Conservation (phyloP, 1,284 basidiomycete genomes). For the Sporisorium scitamineum region DNA sequence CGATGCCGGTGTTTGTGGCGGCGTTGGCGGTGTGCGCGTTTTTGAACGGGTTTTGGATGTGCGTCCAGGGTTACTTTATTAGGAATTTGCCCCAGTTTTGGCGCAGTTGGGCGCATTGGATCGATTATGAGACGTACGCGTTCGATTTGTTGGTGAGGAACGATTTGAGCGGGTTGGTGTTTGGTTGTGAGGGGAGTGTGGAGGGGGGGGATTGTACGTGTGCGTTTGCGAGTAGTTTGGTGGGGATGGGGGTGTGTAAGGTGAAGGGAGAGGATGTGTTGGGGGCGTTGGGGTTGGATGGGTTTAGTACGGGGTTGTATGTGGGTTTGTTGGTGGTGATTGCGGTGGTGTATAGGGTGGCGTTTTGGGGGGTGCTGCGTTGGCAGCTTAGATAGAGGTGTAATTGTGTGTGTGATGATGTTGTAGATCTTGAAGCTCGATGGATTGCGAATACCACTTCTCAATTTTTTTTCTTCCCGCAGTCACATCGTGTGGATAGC, state of each 20-base stretch:
- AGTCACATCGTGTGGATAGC: too few relatives aligned
- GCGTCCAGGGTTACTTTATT: constrained; percentile 70
- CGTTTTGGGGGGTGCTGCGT: constrained; percentile 58
- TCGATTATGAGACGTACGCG: constrained; percentile 71
- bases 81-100: constrained; percentile 75
- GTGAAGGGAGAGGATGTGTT: constrained; percentile 38
- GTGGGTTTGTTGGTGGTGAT: constrained; percentile 58
- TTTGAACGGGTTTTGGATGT: constrained; percentile 78
- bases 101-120: constrained; percentile 75
- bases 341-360: constrained; percentile 59
- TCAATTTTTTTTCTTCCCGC: too few relatives aligned
- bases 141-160: constrained; percentile 71
- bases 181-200: constrained; percentile 70
- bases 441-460: too few relatives aligned
- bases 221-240: constrained; percentile 24
- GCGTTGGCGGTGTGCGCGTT: constrained; percentile 75
- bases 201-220: constrained; percentile 49
- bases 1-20: constrained; percentile 76
- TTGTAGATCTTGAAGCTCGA: too few relatives aligned
- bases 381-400: constrained; percentile 31
- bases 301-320: constrained; percentile 56
- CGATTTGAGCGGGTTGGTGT: constrained; percentile 73
- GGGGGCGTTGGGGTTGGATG: constrained; percentile 56
- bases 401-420: too few relatives aligned
- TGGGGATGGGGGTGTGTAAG: constrained; percentile 26